phyloP scores from a whole-genome alignment of 169 alveolate genomes.

The Ichthyophthirius multifiliis region DNA sequence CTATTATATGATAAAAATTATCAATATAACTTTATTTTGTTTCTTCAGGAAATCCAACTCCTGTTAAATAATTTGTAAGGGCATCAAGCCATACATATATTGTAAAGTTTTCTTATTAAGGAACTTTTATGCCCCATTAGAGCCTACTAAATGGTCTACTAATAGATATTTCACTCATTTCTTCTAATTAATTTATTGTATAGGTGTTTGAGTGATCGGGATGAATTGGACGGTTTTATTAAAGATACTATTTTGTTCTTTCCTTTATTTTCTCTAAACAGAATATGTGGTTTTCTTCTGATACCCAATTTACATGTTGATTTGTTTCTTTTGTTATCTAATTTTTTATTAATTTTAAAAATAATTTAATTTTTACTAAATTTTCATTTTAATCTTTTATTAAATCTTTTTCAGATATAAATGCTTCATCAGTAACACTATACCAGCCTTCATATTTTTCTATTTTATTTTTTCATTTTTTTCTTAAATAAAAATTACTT shows the following conservation, averaged over 20 bases:
- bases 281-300: slow-evolving; percentile 49
- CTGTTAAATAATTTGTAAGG: slow-evolving; percentile 78
- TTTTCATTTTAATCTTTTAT: slow-evolving; percentile 14
- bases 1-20: slow-evolving; percentile 77
- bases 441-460: slow-evolving; percentile 51
- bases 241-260: slow-evolving; percentile 15
- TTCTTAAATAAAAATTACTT: not conserved
- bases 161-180: slow-evolving; percentile 29
- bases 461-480: not conserved
- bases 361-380: not conserved
- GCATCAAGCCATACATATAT: slow-evolving; percentile 94
- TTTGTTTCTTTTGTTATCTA: slow-evolving; percentile 29
- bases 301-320: slow-evolving; percentile 29
- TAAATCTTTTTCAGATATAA: slow-evolving; percentile 42
- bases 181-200: not conserved
- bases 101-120: slow-evolving; percentile 53
- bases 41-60: slow-evolving; percentile 50
- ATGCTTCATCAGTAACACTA: slow-evolving; percentile 52
- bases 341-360: not conserved
- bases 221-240: not conserved
- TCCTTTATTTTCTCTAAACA: slow-evolving; percentile 24
- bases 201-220: slow-evolving; percentile 17
- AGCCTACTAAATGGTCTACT: slow-evolving; percentile 43
- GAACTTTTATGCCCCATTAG: slow-evolving; percentile 59
- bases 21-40: slow-evolving; percentile 14